Conservation (phyloP, 2,329 filamentous ascomycete genomes). For the Aspergillus spinulosporus region DNA sequence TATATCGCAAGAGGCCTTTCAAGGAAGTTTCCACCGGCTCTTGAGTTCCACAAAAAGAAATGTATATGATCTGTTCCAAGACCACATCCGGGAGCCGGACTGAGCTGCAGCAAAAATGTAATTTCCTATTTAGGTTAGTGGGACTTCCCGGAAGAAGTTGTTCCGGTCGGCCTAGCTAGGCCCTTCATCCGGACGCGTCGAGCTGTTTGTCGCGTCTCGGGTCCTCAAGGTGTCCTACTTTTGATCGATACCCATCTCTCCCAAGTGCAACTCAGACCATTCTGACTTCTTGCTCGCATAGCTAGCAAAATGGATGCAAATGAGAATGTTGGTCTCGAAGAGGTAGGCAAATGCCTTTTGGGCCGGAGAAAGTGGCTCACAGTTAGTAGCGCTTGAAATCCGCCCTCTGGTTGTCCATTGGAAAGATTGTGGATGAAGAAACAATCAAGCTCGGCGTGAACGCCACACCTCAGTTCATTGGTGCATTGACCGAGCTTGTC, state of each 20-base stretch:
- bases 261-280: no score
- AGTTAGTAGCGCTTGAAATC: conserved; percentile 72
- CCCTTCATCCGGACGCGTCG: background rate
- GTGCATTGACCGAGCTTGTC: conserved; percentile 78
- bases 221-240: background rate
- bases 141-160: background rate
- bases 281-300: background rate
- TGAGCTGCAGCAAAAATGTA: background rate
- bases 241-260: no score
- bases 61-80: background rate
- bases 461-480: conserved; percentile 89
- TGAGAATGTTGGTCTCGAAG: conserved; percentile 35
- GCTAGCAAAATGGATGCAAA: conserved; percentile 26
- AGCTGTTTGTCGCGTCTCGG: background rate
- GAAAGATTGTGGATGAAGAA: conserved; percentile 86
- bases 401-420: conserved; percentile 79
- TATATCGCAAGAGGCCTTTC: background rate
- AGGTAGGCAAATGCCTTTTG: conserved; percentile 27
- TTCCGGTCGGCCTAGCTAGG: background rate
- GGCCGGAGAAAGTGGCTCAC: background rate
- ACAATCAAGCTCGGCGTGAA: conserved; percentile 72
- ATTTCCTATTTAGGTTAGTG: background rate
- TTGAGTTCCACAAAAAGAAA: background rate
- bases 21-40: background rate
- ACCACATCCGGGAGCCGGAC: background rate